Evolutionary conservation across 2,329 filamentous ascomycete genomes (phyloP).

Genomic region (Ophiosphaerella narmari): DNA sequence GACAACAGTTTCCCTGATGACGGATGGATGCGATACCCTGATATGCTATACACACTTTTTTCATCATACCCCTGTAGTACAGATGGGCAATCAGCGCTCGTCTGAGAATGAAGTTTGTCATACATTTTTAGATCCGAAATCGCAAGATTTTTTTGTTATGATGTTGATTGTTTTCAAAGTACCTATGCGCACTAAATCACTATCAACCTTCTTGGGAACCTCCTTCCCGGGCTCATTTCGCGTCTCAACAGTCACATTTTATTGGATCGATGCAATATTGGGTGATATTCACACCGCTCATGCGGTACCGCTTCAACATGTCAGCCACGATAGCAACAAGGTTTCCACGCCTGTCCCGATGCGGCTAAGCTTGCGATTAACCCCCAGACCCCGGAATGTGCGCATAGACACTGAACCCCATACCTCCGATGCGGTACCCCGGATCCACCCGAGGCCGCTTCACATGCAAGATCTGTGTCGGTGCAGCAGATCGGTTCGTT

Average conservation of each 20-base stretch:
- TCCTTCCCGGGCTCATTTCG: no score
- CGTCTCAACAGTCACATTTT: no score
- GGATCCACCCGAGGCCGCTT: constrained; percentile 16
- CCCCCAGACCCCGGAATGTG: background rate
- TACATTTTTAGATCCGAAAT: background rate
- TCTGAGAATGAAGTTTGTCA: background rate
- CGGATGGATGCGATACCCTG: constrained; percentile 32
- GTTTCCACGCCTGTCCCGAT: background rate
- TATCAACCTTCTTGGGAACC: no score
- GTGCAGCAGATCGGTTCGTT: constrained; percentile 13
- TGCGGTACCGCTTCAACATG: background rate
- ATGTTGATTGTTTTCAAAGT: no score
- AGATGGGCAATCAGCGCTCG: constrained; percentile 5
- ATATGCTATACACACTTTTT: constrained; percentile 25
- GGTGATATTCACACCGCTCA: constrained; percentile 2
- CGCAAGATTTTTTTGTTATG: background rate
- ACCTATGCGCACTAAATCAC: no score
- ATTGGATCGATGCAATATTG: background rate
- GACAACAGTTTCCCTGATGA: constrained; percentile 16
- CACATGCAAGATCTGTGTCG: constrained; percentile 11
- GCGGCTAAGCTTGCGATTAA: background rate
- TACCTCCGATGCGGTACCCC: constrained; percentile 7
- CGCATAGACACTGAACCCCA: background rate
- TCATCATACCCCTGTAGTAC: constrained; percentile 13
- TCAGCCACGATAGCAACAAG: background rate